phyloP scores from a whole-genome alignment of 169 alveolate genomes.

The Eimeria falciformis region DNA sequence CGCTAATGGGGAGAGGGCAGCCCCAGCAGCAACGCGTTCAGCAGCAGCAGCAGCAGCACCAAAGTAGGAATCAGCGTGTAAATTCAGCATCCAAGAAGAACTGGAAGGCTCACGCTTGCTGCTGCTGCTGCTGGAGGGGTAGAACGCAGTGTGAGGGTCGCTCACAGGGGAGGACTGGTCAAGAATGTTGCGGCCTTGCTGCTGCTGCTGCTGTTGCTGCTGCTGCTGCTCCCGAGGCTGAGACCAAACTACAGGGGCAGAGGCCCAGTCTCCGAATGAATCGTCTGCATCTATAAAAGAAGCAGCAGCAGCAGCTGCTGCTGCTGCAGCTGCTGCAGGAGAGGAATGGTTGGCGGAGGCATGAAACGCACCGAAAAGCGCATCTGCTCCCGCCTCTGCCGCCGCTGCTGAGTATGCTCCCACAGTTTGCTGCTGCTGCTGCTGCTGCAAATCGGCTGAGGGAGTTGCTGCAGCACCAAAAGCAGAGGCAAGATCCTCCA shows the following conservation, averaged over 20 bases:
- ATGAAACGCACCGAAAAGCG: conserved; percentile 30
- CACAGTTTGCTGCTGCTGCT: no score
- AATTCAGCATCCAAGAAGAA: no score
- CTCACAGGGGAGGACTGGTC: no score
- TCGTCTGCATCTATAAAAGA: neutral
- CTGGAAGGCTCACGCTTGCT: no score
- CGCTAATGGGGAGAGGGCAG: no score
- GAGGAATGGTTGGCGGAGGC: neutral
- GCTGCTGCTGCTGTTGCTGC: conserved; percentile 46
- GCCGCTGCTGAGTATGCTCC: neutral
- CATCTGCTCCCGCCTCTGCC: neutral
- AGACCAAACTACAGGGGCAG: neutral
- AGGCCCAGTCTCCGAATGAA: conserved; percentile 44
- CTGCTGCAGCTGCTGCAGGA: conserved; percentile 16
- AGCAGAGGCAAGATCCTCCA: no score
- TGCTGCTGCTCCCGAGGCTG: conserved; percentile 10
- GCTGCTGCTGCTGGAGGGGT: neutral
- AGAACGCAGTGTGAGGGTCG: neutral
- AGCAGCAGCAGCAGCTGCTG: neutral
- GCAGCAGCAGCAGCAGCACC: no score
- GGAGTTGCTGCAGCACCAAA: no score
- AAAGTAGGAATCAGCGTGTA: no score
- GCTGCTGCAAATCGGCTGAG: no score
- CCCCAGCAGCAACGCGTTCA: no score
- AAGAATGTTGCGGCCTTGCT: neutral